Conservation (phyloP, 768 basidiomycete species). For the Boletales sp. region DNA sequence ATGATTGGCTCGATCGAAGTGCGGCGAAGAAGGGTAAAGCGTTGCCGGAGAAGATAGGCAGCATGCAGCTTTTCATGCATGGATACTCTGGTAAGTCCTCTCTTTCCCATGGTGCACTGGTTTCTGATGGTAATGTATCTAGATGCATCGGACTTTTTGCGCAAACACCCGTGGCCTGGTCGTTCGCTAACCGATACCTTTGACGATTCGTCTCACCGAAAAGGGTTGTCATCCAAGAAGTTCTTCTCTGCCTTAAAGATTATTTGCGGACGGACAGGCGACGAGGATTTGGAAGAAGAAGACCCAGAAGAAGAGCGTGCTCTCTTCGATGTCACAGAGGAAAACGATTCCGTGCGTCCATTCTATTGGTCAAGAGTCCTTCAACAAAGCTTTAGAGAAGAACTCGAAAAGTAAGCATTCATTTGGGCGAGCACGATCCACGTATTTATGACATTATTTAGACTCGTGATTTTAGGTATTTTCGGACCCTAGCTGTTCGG, state of each 20-base stretch:
- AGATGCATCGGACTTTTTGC: conserved; percentile 88
- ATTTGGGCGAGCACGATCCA: not conserved
- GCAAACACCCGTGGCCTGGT: conserved; percentile 86
- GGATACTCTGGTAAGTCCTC: conserved; percentile 62
- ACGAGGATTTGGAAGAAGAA: conserved; percentile 69
- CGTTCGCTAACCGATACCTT: conserved; percentile 81
- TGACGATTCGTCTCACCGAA: conserved; percentile 78
- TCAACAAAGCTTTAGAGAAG: conserved; percentile 81
- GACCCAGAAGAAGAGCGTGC: conserved; percentile 72
- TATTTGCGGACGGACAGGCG: conserved; percentile 82
- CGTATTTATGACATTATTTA: conserved; percentile 27
- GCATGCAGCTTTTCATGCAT: conserved; percentile 85
- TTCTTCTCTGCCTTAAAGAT: conserved; percentile 67
- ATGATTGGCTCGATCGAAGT: conserved; percentile 85
- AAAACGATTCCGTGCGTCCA: conserved; percentile 48
- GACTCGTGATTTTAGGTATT: conserved; percentile 78
- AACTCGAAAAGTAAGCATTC: conserved; percentile 73
- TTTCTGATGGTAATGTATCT: not conserved
- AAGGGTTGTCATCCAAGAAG: conserved; percentile 64
- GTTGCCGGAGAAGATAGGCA: conserved; percentile 85
- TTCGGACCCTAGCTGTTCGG: not conserved
- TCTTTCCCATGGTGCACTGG: not conserved
- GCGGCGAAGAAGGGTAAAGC: conserved; percentile 80
- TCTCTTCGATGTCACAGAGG: conserved; percentile 64
- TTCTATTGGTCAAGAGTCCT: conserved; percentile 83